These are phyloP conservation scores for Amaranthus palmeri DNA, from an alignment of 148 eudicot genomes.

Conservation along the genomic window DNA sequence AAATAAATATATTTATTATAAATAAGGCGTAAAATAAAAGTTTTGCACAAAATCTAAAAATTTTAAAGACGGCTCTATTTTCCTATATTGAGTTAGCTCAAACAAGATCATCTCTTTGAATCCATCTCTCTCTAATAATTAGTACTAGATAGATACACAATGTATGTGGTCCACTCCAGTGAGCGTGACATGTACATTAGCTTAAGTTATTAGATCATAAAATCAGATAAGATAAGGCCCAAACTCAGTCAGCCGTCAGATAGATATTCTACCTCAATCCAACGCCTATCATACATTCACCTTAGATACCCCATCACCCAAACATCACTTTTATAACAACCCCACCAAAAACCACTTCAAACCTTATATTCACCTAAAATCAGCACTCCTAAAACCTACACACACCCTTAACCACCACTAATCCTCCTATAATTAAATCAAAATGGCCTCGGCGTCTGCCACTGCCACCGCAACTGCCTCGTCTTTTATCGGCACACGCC, in stretches of 20 bases:
- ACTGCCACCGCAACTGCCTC: slow-evolving; percentile 64
- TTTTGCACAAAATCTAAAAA: no score
- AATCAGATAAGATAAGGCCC: slow-evolving; percentile 89
- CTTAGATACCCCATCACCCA: slow-evolving; percentile 44
- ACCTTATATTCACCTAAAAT: background rate
- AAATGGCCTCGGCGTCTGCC: slow-evolving; percentile 55
- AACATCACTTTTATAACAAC: slow-evolving; percentile 21
- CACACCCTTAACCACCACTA: slow-evolving; percentile 9
- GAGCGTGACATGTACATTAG: slow-evolving; percentile 15
- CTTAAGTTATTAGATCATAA: slow-evolving; percentile 14
- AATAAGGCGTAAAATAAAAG: no score
- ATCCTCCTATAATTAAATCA: background rate
- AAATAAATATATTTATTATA: no score
- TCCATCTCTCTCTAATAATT: no score
- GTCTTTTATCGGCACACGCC: slow-evolving; percentile 73
- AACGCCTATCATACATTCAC: slow-evolving; percentile 33
- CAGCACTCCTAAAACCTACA: background rate
- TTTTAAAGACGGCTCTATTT: no score
- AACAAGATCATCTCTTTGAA: background rate
- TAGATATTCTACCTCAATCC: slow-evolving; percentile 54
- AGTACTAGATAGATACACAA: background rate
- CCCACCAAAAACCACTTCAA: slow-evolving; percentile 4
- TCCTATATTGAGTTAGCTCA: no score
- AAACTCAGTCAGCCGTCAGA: slow-evolving; percentile 49
- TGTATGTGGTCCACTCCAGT: background rate